Evolutionary conservation across 179 eudicot genomes (phyloP).

Genomic region (Amaranthus tricolor): DNA sequence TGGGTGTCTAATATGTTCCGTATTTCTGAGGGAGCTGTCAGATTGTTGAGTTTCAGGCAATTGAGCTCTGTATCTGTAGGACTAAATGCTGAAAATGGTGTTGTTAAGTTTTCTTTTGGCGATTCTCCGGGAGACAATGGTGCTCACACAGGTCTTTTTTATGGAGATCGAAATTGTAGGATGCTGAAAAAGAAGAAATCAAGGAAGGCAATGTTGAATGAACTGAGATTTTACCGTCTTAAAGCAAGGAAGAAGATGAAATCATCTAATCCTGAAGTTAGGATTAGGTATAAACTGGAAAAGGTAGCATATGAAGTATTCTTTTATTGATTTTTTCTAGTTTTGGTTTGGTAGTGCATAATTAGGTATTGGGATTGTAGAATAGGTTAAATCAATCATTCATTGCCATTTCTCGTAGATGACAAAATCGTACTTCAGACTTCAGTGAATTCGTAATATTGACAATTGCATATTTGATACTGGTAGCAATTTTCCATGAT

Average conservation of each 20-base stretch:
- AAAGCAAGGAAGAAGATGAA: slow-evolving; percentile 92
- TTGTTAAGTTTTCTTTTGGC: slow-evolving; percentile 66
- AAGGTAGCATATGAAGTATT: slow-evolving; percentile 45
- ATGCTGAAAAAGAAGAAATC: slow-evolving; percentile 42
- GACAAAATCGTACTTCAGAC: background rate
- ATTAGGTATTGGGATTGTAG: background rate
- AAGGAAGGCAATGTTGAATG: slow-evolving; percentile 68
- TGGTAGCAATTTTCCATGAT: background rate
- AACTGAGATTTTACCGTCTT: slow-evolving; percentile 74
- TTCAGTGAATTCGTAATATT: background rate
- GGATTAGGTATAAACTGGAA: slow-evolving; percentile 83
- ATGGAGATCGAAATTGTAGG: slow-evolving; percentile 26
- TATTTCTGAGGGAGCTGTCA: slow-evolving; percentile 3
- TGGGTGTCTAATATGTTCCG: background rate
- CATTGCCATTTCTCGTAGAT: background rate
- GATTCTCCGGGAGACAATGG: slow-evolving; percentile 18
- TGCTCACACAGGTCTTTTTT: slow-evolving; percentile 3
- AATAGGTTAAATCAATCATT: background rate
- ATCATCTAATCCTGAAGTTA: slow-evolving; percentile 88
- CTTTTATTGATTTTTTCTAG: background rate
- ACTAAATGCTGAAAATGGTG: slow-evolving; percentile 53
- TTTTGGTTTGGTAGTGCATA: background rate
- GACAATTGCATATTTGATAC: background rate
- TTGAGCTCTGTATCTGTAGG: slow-evolving; percentile 52
- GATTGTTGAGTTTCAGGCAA: slow-evolving; percentile 33